Percentiles rank a stretch among this genome's conserved stretches.
These are phyloP conservation scores for Spatholobus suberectus DNA, from an alignment of 306 rosid species.

Conservation along the genomic window DNA sequence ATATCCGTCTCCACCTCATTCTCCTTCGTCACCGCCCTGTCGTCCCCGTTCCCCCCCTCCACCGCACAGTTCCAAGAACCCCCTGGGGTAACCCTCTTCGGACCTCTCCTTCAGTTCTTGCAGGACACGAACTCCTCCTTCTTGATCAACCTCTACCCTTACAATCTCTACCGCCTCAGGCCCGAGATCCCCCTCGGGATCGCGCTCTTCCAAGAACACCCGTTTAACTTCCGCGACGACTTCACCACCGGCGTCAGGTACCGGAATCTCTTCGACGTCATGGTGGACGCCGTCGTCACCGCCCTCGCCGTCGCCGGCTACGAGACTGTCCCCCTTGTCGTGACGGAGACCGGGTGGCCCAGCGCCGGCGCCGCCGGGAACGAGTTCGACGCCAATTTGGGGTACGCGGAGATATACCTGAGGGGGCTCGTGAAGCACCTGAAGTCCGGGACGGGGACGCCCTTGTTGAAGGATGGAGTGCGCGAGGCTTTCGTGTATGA, in stretches of 20 bases:
- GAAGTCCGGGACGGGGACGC: slow-evolving; percentile 70
- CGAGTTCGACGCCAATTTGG: slow-evolving; percentile 72
- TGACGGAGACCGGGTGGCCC: slow-evolving; percentile 95
- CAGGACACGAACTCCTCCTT: slow-evolving; percentile 78
- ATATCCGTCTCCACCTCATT: slow-evolving; percentile 81
- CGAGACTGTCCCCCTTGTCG: slow-evolving; percentile 64
- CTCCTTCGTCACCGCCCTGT: slow-evolving; percentile 60
- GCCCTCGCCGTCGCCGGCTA: slow-evolving; percentile 75
- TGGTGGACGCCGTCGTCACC: slow-evolving; percentile 72
- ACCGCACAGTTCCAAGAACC: slow-evolving; percentile 66
- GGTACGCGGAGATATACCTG: slow-evolving; percentile 76
- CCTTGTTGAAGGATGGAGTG: slow-evolving; percentile 74
- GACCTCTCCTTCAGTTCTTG: slow-evolving; percentile 75
- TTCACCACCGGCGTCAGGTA: slow-evolving; percentile 77
- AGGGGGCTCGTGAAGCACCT: slow-evolving; percentile 68
- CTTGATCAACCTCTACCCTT: slow-evolving; percentile 83
- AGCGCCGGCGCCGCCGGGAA: slow-evolving; percentile 46
- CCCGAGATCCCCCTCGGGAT: slow-evolving; percentile 73
- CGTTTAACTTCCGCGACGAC: slow-evolving; percentile 86
- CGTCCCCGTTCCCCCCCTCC: slow-evolving; percentile 81
- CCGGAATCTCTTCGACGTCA: slow-evolving; percentile 78
- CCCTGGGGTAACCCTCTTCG: slow-evolving; percentile 40
- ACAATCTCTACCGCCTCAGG: slow-evolving; percentile 68
- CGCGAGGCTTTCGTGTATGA: slow-evolving; percentile 64
- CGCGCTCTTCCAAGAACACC: slow-evolving; percentile 72